Evolutionary conservation across 148 eudicot species (phyloP), one percentile per base, ranked within the genome.

Genomic region (Selenicereus undatus): DNA sequence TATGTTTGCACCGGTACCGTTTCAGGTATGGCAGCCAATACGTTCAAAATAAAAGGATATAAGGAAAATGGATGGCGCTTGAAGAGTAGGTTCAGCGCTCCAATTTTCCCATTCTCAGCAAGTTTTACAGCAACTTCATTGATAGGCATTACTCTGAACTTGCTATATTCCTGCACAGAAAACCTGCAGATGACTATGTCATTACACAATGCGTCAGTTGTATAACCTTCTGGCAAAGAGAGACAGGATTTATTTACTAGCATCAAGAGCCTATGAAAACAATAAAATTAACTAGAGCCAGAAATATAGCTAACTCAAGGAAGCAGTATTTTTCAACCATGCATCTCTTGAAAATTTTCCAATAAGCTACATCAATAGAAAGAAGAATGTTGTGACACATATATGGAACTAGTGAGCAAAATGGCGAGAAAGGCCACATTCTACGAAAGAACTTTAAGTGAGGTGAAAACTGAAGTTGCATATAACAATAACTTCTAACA

Each of bases 21-120:
- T 86, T 93, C 99, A 81, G 99, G 99, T 76, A 96, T 88, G 81
- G 98, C 92, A 83, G 91, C 89, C 86, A 96, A 85, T 84, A 93
- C 87, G 72, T 93, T 92, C 88, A 96, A 85, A 89, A 92, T 88
- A 81, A 51, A 88, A 66, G 93, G 92, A 83, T 80, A 76, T 82
- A 92, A 82, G 68, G 99, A 92, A 89, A 86, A 96, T 66, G 97
- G 95, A 86, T 96, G 99, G 20, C 98, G 95, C 88, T 93, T 96
- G 84, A 93, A 91, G 54, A 96, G 88, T 83, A 93, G 94, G 82
- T 96, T 96, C 83, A 96, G 83, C 71, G 99, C 98, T 83, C 99
- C 99, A 78, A 96, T 90, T 84, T 96, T 96, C 77, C 99, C 99
- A 87, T 88, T 89, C 82, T 93, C 99, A 81, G 99, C 97, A 84